Percentiles rank a stretch among this genome's conserved stretches.
Conservation (phyloP, 371 early-diverging fungal genomes). For the Haplosporangium sp. region DNA sequence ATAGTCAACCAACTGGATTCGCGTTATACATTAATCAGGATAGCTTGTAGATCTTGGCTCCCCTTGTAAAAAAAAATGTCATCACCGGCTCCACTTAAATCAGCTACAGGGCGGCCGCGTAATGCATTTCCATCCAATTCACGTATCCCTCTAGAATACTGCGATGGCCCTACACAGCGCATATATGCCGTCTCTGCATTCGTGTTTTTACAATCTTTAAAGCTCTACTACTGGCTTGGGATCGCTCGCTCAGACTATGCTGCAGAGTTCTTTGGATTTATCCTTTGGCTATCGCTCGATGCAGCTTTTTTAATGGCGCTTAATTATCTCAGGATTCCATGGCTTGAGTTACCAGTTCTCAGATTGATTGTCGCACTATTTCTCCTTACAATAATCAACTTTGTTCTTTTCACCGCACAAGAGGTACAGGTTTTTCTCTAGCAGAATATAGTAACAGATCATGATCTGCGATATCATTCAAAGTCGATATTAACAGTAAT, state of each 20-base stretch:
- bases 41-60: not conserved
- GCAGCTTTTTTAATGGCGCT: conserved; percentile 34
- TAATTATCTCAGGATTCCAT: conserved; percentile 51
- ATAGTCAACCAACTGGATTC: not conserved
- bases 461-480: not conserved
- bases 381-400: conserved; percentile 36
- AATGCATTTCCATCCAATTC: conserved; percentile 37
- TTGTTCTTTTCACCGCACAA: conserved; percentile 43
- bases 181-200: conserved; percentile 46
- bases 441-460: not conserved
- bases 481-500: not conserved
- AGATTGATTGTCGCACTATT: conserved; percentile 43
- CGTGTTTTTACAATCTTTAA: conserved; percentile 37
- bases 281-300: conserved; percentile 47
- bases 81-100: conserved; percentile 28
- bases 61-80: conserved; percentile 16
- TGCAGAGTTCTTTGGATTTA: conserved; percentile 51
- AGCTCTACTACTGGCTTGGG: conserved; percentile 42
- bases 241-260: conserved; percentile 45
- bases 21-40: not conserved
- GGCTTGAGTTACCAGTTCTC: conserved; percentile 40
- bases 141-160: conserved; percentile 48
- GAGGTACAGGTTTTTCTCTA: conserved; percentile 20
- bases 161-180: conserved; percentile 52
- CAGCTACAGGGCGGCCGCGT: conserved; percentile 35